Evolutionary conservation across 2,329 filamentous ascomycete species (phyloP), one percentile per base, ranked within the genome.

Genomic region (Thielaviopsis musarum): DNA sequence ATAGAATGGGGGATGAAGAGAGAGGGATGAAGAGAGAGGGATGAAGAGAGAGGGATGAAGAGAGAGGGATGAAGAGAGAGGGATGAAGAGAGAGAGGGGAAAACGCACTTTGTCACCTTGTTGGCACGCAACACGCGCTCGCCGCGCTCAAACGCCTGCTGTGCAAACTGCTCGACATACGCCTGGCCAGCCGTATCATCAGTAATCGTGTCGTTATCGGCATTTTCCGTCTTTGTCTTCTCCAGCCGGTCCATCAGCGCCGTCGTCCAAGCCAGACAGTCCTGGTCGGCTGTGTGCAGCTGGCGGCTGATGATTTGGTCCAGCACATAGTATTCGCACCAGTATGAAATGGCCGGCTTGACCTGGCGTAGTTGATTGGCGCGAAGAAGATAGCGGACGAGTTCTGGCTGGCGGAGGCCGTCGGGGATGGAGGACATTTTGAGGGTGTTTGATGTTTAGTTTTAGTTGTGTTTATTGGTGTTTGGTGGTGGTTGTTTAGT

Each of bases 261-360:
- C 56, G 84, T 87, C 0, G 91, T 95, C 71, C 89, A 98, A 64
- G 78, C 72, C 66, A 88, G 83, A 66, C 86, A 85, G 68, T 91
- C 90, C 64, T 86, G 79, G 69, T 93, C 87, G 65, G 78, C 74
- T 62, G 79, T 84, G 72, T 97, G 91, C 49, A 97, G 80, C 52
- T 83, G 79, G 69, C 85, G 88, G 57, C 80, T 77, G 15, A 98
- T 82, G 65, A 98, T 94, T 68, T 94, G 88, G 67, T 97, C 90
- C 54, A 95, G 87, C 26, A 93, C 88, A 77, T 88, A 93, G 71
- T 93, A 95, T 68, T 94, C 85, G 70, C 91, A 93, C 90, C 91
- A 97, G 71, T 97, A 98, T 63, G 91, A 80, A 65, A 97, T 80
- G 62, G 93, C 88, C 9, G 93, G 93, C 71, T 91, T 93, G 67